These are phyloP conservation scores for Xylariaceae sp. DNA, from an alignment of 2,329 filamentous ascomycete species.

Conservation along the genomic window DNA sequence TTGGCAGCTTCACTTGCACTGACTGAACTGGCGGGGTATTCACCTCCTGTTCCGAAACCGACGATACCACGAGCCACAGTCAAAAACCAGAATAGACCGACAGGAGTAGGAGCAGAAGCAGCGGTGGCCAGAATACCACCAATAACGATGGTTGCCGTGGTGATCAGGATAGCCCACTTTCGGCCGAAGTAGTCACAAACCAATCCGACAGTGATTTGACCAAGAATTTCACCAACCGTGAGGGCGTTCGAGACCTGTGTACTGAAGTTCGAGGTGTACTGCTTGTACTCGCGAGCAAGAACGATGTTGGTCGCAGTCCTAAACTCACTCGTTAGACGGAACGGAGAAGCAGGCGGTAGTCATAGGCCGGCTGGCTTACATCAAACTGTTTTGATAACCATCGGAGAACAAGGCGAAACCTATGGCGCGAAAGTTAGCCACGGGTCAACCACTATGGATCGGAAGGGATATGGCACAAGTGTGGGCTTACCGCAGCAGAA, in stretches of 20 bases:
- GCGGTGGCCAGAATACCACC: constrained; percentile 12
- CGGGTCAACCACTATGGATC: not conserved
- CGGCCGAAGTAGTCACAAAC: constrained; percentile 12
- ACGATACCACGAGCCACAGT: constrained; percentile 10
- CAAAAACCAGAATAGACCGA: constrained; percentile 15
- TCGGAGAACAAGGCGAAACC: constrained; percentile 14
- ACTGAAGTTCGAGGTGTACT: constrained; percentile 12
- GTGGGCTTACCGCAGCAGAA: constrained; percentile 11
- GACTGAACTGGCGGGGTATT: constrained; percentile 15
- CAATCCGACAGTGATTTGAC: constrained; percentile 12
- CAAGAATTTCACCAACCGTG: constrained; percentile 11
- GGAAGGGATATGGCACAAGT: not conserved
- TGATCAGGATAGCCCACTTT: constrained; percentile 15
- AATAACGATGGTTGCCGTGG: constrained; percentile 11
- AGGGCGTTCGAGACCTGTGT: constrained; percentile 14
- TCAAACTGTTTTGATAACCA: constrained; percentile 16
- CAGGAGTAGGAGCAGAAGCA: constrained; percentile 10
- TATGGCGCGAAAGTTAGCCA: not conserved
- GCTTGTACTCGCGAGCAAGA: constrained; percentile 7
- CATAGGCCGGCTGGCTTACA: constrained; percentile 1
- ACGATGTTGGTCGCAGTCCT: constrained; percentile 16
- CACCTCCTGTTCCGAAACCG: constrained; percentile 13
- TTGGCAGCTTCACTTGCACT: constrained; percentile 13
- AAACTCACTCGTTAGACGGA: not conserved
- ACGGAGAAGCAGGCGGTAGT: not conserved